phyloP scores from a whole-genome alignment of 2,329 filamentous ascomycete species.

The Aspergillus tamarii region DNA sequence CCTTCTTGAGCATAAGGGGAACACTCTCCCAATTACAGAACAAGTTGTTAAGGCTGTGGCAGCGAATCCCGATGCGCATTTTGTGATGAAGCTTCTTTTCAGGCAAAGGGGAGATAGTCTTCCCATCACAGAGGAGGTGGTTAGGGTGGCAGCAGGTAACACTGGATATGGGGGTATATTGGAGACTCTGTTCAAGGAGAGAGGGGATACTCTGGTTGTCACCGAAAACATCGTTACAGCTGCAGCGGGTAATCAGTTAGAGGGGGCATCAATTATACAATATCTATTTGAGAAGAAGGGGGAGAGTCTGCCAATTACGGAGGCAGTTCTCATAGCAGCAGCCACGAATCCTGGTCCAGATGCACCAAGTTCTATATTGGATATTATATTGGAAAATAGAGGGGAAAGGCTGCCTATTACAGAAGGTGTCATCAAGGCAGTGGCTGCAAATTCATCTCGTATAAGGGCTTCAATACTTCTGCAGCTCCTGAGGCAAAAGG shows the following conservation, averaged over 20 bases:
- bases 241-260: neutral
- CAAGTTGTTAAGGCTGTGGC: neutral
- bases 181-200: neutral
- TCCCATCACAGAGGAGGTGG: neutral
- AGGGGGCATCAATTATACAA: neutral
- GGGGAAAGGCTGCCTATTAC: neutral
- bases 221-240: neutral
- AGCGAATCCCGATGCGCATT: accelerated
- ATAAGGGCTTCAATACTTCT: neutral
- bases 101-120: neutral
- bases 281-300: neutral
- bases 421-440: neutral
- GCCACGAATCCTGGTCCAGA: neutral
- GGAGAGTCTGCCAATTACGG: neutral
- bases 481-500: neutral
- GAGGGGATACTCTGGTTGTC: neutral
- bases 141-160: neutral
- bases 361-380: neutral
- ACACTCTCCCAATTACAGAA: neutral
- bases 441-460: neutral
- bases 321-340: neutral
- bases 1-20: neutral
- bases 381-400: neutral
- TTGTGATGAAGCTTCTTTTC: neutral
- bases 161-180: neutral